Base-by-base conservation (phyloP, 495 filamentous ascomycete genomes). In the Astrothelium macrocarpum region DNA sequence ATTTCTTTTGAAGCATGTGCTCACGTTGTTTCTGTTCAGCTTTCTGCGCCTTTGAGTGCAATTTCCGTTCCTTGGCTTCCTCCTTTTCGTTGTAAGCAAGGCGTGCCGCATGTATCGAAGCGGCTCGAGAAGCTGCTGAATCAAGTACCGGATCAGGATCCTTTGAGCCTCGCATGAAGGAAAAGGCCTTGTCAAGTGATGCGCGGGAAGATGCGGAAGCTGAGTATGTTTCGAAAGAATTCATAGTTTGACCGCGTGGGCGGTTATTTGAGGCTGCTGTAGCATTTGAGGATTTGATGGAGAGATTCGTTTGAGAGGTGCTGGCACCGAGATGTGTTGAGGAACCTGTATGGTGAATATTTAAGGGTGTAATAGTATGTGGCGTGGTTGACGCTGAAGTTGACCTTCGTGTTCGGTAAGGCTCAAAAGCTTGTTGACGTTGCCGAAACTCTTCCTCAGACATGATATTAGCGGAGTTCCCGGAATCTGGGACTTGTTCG, bases 161-260 rank as follows among this genome's bases (percentile, higher is more conserved):
- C 64, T 80, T 69, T 69, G 78, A 69, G 42, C 73, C 73, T 11
- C 78, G 73, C n/a, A 74, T 71, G 63, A 73, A 71, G 53, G 81
- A 77, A 61, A 85, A 84, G 25, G 80, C 77, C 62, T 78, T 80
- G 63, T 87, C 84, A 18, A 85, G 73, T 29, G 82, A 85, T 16
- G 81, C 77, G 14, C 84, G 75, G 4, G 80, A 80, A 43, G 77
- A 78, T 0, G 80, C 79, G 0, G 79, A 79, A 32, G 79, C 72
- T 3, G 64, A 43, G 78, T 80, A 45, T 80, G 77, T 46, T 65
- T 68, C 53, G 70, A 75, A 59, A 29, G 68, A 56, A 66, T n/a
- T 70, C 43, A 59, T 63, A 59, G n/a, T 65, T 60, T 65, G 59
- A 14, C 59, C 39, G 14, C 64, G 20, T 10, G 64, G 23, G 7